Conservation (phyloP, 2,329 filamentous ascomycete species). For the Xylariales sp. region DNA sequence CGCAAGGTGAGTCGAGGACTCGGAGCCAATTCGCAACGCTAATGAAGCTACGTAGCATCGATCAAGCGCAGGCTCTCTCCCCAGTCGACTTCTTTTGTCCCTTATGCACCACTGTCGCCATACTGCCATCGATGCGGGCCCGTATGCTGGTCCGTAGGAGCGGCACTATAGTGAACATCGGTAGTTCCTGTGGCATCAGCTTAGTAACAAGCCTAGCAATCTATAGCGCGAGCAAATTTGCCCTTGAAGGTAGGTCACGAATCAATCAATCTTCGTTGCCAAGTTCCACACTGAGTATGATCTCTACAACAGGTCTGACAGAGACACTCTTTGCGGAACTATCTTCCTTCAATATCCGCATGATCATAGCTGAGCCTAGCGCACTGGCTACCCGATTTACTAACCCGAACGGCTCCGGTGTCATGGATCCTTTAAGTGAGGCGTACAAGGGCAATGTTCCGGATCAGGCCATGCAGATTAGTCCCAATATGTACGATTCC, state of each 20-base stretch:
- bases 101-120: constrained; percentile 19
- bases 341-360: constrained; percentile 19
- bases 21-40: neutral
- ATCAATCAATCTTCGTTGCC: too few species aligned
- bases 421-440: constrained; percentile 13
- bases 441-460: constrained; percentile 16
- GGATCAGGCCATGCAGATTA: constrained; percentile 6
- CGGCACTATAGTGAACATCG: constrained; percentile 25
- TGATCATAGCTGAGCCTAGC: constrained; percentile 20
- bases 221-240: constrained; percentile 20
- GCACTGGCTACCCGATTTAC: constrained; percentile 16
- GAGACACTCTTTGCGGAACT: constrained; percentile 20
- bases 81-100: constrained; percentile 21
- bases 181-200: constrained; percentile 14
- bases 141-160: too few species aligned
- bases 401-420: constrained; percentile 12
- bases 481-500: constrained; percentile 6
- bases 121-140: constrained; percentile 22
- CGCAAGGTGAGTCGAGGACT: constrained; percentile 14
- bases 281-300: neutral
- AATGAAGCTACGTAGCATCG: constrained; percentile 12
- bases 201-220: constrained; percentile 17
- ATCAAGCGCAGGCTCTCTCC: constrained; percentile 18
- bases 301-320: constrained; percentile 14
- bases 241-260: constrained; percentile 18